Evolutionary conservation across 1,139 yeast genomes (phyloP).

Genomic region (Chernovozyma sophiae-reginae): DNA sequence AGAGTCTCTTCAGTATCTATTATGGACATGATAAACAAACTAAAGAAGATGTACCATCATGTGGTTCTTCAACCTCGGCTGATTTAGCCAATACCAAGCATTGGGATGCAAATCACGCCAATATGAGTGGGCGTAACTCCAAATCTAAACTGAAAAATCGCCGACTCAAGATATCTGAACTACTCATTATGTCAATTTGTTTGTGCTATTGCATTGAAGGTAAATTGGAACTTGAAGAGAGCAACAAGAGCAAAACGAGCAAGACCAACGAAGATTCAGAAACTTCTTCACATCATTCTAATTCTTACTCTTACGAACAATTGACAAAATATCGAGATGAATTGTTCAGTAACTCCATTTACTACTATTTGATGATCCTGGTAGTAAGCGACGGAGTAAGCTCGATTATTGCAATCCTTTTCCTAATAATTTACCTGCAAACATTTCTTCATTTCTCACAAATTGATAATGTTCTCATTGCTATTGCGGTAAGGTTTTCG

Average conservation of each 20-base stretch:
- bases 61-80: too few relatives aligned
- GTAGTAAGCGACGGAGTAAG: slow-evolving; percentile 48
- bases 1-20: slow-evolving; percentile 14
- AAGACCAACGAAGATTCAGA: too few relatives aligned
- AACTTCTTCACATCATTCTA: background rate
- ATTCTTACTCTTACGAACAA: background rate
- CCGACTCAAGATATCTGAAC: slow-evolving; percentile 14
- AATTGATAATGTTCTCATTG: slow-evolving; percentile 38
- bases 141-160: background rate
- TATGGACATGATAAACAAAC: slow-evolving; percentile 7
- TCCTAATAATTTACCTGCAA: slow-evolving; percentile 44
- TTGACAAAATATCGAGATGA: background rate
- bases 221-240: background rate
- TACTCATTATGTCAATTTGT: slow-evolving; percentile 16
- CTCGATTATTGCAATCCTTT: slow-evolving; percentile 47
- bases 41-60: background rate
- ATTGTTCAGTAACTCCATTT: slow-evolving; percentile 32
- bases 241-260: background rate
- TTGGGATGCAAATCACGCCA: background rate
- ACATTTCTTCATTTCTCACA: slow-evolving; percentile 39
- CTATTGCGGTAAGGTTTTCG: slow-evolving; percentile 57
- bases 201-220: slow-evolving; percentile 11
- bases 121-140: too few relatives aligned
- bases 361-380: slow-evolving; percentile 45
- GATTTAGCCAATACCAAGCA: background rate